Evolutionary conservation across 495 filamentous ascomycete genomes (phyloP), one percentile per base, ranked within the genome.

Genomic region (Aspergillus mulundensis): DNA sequence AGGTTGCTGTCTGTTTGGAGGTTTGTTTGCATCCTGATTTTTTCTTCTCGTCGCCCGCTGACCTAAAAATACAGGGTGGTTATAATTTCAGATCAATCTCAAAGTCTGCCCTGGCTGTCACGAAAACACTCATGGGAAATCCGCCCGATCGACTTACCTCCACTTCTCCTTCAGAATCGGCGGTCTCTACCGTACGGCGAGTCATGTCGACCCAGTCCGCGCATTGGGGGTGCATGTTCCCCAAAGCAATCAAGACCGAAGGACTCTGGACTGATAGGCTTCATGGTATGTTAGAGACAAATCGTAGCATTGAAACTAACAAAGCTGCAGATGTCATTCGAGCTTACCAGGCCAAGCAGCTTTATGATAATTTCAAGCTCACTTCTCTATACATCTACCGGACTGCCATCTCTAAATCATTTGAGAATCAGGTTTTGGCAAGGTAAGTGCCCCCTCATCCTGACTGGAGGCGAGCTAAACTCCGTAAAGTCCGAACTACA

Each of bases 11-110:
- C 21, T 96, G 92, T 65, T 75, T 98, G 14, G 94, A 95, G 75
- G 81, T 83, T 57, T 20, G 65, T 21, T n/a, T 30, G 7, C 53
- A 15, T 18, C n/a, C n/a, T 7, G n/a, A 40, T 41, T 19, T 14
- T 15, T 25, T 32, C 18, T 23, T 14, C n/a, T 3, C 5, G 15
- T 28, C 12, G 23, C 43, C 36, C 12, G 23, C 43, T 32, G 11
- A 30, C 41, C 18, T 50, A 20, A 40, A n/a, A 46, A 47, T 18
- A 8, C 24, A 89, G 79, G 94, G 94, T 48, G 94, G 94, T 18
- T 99, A 99, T 67, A 96, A 99, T 62, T 84, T 97, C 42, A 76
- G 82, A 10, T 93, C 95, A 1, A 97, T 99, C 50, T 91, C 92
- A 0, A 84, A 88, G 53, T 97, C 93, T 19, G 94, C 94, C 12